Evolutionary conservation across 768 basidiomycete species (phyloP), one percentile per base, ranked within the genome.

Genomic region (Tricholoma hemisulphureum): DNA sequence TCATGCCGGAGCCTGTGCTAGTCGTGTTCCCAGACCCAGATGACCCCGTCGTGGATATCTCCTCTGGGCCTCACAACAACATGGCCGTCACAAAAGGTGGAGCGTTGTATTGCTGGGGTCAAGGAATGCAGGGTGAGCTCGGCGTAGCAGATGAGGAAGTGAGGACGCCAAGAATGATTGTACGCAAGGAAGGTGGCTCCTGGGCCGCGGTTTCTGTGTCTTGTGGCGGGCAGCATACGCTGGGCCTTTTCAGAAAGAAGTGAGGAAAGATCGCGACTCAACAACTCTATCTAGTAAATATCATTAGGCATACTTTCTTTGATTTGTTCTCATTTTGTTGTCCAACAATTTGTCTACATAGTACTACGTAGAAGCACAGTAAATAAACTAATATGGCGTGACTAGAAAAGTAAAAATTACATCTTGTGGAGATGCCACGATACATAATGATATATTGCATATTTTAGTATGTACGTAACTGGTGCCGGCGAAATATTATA

Each of bases 221-320:
- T 1, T 91, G 89, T 68, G 90, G 90, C 31, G 90, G 90, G 3
- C 91, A 92, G 66, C 90, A 92, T 66, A 85, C 88, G 2, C 66
- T 91, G 18, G 89, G 85, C 29, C 72, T 91, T 56, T 83, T 91
- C 70, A 83, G 85, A 66, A 88, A 83, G 67, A 89, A 86, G 69
- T 65, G 68, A 61, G 61, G 23, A 57, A 35, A 62, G 16, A 29
- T 34, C 32, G 14, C 28, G 13, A 29, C 16, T 9, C 32, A 34
- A 18, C 16, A n/a, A 18, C n/a, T 29, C 4, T 26, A 54, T 43
- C 39, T 54, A 54, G 20, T 41, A 43, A 21, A 54, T 43, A 20
- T 24, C 43, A 54, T 21, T 18, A 20, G 26, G 21, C 26, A 43
- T 35, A 53, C 6, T 39, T 16, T 11, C 57, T 46, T 28, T 9